Evolutionary conservation across 352 stramenopile species (phyloP), one percentile per base, ranked within the genome.

Genomic region (Globisporangium lucens): DNA sequence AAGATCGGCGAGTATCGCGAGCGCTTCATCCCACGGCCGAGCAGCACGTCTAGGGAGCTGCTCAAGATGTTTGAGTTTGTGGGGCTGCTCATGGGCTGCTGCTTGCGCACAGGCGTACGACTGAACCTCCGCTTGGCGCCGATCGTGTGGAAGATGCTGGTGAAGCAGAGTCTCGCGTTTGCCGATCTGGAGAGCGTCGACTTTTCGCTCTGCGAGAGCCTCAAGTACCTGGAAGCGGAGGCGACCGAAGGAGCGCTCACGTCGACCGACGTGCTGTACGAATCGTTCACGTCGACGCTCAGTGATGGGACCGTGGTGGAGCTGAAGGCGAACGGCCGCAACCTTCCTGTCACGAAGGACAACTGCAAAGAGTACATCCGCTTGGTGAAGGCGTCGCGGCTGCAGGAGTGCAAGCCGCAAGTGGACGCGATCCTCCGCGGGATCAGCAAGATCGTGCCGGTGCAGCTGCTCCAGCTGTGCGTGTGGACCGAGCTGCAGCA

Each of bases 11-110:
- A 92, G 10, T 89, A 80, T 56, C 81, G 86, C 12, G 86, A 94
- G 51, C 79, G 85, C 24, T 87, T 81, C 60, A 67, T 91, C 15
- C 86, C 86, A 0, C 75, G 75, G 33, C 84, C 86, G 3, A 89
- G 79, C 58, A 83, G 74, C 24, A 88, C 69, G 9, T 84, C 77
- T 5, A 86, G 80, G 47, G 73, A 83, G 7, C 59, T 85, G 66
- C 70, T 94, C 12, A 70, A 79, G 56, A 90, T 91, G 79, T 92
- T 80, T 63, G 86, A 94, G 66, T 91, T 90, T 68, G 83, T 92
- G 6, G 86, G 86, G 4, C 63, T 90, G 7, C 57, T 94, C 12
- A 92, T 94, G 81, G 86, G 86, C 8, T 92, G 86, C 66, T 92
- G 84, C 36, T 67, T 94, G 2, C 79, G 86, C n/a, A 94, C 86